Conservation (phyloP, 1,284 basidiomycete genomes). For the Ceratorhiza oryzae-sativae region DNA sequence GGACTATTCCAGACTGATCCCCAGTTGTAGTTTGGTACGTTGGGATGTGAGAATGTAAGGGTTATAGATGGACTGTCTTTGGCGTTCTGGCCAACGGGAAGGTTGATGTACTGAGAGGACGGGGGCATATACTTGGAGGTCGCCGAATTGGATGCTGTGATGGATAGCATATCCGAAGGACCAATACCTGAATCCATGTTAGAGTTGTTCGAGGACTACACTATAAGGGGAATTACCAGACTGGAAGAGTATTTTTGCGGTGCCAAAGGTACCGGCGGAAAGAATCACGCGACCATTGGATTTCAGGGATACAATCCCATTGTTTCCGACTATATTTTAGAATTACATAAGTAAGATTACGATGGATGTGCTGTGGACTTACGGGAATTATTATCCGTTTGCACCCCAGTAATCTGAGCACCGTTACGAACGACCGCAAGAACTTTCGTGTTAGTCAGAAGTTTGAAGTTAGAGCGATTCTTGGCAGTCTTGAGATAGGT, state of each 20-base stretch:
- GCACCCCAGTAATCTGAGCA: conserved; percentile 63
- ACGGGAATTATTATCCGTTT: conserved; percentile 61
- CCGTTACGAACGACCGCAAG: conserved; percentile 65
- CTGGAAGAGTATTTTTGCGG: conserved; percentile 63
- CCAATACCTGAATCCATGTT: conserved; percentile 67
- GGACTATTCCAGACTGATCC: no score
- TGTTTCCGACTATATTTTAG: background rate
- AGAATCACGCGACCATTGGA: conserved; percentile 66
- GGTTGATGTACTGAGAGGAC: conserved; percentile 60
- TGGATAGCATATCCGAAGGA: conserved; percentile 63
- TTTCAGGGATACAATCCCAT: background rate
- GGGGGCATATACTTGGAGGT: conserved; percentile 61
- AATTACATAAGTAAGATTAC: no score
- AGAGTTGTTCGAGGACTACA: conserved; percentile 41
- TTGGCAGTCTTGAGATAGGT: conserved; percentile 66
- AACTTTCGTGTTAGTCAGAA: conserved; percentile 59
- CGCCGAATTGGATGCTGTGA: conserved; percentile 58
- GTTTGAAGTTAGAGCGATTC: conserved; percentile 61
- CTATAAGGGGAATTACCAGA: conserved; percentile 46
- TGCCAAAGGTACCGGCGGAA: conserved; percentile 64
- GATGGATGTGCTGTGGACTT: background rate
- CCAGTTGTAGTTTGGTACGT: no score
- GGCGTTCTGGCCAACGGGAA: conserved; percentile 62
- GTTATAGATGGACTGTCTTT: conserved; percentile 70
- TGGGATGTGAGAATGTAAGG: no score